phyloP scores from a whole-genome alignment of 1,284 basidiomycete species.

The Ganoderma resinaceum region DNA sequence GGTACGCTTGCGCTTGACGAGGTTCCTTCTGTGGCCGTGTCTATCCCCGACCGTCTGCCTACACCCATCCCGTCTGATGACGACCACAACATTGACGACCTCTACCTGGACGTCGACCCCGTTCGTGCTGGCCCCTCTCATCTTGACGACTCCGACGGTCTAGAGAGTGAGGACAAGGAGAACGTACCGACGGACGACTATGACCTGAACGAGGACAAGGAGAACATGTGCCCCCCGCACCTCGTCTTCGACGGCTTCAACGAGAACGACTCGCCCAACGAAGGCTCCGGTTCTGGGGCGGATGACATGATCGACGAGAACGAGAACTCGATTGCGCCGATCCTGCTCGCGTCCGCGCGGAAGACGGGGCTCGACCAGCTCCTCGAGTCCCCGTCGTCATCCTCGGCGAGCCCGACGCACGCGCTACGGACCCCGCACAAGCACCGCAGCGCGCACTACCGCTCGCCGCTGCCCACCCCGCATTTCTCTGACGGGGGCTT shows the following conservation, averaged over 20 bases:
- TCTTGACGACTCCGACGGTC: conserved; percentile 13
- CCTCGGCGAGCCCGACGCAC: conserved; percentile 25
- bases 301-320: conserved; percentile 11
- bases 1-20: conserved; percentile 29
- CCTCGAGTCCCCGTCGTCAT: conserved; percentile 19
- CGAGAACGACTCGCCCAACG: conserved; percentile 6
- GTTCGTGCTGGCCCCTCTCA: conserved; percentile 13
- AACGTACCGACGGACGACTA: conserved; percentile 26
- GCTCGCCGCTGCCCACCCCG: conserved; percentile 30
- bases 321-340: neutral
- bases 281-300: conserved; percentile 3
- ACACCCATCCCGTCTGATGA: conserved; percentile 30
- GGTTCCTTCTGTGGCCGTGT: conserved; percentile 22
- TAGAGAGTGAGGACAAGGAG: conserved; percentile 31
- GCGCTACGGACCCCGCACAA: conserved; percentile 33
- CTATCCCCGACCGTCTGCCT: conserved; percentile 24
- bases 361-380: neutral
- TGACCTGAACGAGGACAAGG: conserved; percentile 30
- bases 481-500: conserved; percentile 24
- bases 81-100: conserved; percentile 34
- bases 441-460: conserved; percentile 31
- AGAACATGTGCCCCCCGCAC: conserved; percentile 27
- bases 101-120: conserved; percentile 34
- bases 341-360: neutral
- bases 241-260: conserved; percentile 8